Evolutionary conservation across 768 basidiomycete species (phyloP).

Genomic region (Kwoniella pini): DNA sequence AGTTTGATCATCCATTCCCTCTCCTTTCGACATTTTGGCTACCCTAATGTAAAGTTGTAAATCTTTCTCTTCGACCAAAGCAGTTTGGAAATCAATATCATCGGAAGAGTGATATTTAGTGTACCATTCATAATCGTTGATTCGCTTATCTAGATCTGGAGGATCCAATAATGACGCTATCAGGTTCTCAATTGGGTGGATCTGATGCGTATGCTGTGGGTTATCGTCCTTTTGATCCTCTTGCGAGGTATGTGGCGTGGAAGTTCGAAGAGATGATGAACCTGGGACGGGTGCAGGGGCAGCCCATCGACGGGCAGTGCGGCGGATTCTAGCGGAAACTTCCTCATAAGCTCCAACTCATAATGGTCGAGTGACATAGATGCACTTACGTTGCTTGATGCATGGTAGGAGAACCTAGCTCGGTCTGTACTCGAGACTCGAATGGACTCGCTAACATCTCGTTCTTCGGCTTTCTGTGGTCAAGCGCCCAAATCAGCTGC

Average conservation of each 20-base stretch:
- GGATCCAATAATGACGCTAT: slow-evolving; percentile 59
- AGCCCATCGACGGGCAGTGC: slow-evolving; percentile 32
- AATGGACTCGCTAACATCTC: slow-evolving; percentile 44
- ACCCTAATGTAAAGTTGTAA: slow-evolving; percentile 44
- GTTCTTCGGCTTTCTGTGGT: slow-evolving; percentile 33
- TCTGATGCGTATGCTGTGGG: slow-evolving; percentile 11
- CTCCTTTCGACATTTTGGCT: slow-evolving; percentile 36
- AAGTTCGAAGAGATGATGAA: slow-evolving; percentile 13
- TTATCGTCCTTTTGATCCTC: slow-evolving; percentile 9
- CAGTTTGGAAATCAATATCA: slow-evolving; percentile 37
- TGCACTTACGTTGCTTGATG: slow-evolving; percentile 16
- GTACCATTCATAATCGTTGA: slow-evolving; percentile 46
- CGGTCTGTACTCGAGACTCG: slow-evolving; percentile 37
- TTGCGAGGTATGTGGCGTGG: slow-evolving; percentile 2
- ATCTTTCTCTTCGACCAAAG: slow-evolving; percentile 50
- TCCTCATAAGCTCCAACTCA: too few species aligned
- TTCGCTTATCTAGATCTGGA: slow-evolving; percentile 33
- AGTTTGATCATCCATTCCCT: slow-evolving; percentile 18
- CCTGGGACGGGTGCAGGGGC: slow-evolving; percentile 11
- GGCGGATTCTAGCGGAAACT: slow-evolving; percentile 23
- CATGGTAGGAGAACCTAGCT: slow-evolving; percentile 20
- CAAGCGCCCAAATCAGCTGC: background rate
- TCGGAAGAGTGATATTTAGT: slow-evolving; percentile 46
- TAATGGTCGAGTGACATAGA: background rate
- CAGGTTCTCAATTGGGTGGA: slow-evolving; percentile 63